Conservation (phyloP, 495 filamentous ascomycete species). For the Durotheca rogersii region DNA sequence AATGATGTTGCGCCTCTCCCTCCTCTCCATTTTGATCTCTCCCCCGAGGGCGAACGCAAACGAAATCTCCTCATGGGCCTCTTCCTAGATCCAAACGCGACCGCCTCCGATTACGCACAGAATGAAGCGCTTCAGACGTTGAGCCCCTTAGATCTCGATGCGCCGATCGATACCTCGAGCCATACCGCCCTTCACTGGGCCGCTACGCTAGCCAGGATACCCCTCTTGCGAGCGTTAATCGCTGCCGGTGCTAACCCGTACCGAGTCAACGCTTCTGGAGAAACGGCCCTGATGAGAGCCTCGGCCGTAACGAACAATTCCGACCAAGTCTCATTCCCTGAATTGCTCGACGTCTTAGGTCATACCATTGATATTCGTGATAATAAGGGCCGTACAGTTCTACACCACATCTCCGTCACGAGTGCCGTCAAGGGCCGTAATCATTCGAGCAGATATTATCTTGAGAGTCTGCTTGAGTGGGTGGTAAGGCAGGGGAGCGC, state of each 20-base stretch:
- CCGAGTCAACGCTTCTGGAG: slow-evolving; percentile 81
- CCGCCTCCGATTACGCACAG: slow-evolving; percentile 55
- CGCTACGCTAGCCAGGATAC: slow-evolving; percentile 85
- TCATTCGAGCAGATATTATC: slow-evolving; percentile 83
- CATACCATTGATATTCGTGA: slow-evolving; percentile 90
- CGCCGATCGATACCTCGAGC: slow-evolving; percentile 80
- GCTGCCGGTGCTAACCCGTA: slow-evolving; percentile 79
- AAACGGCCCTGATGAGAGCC: slow-evolving; percentile 87
- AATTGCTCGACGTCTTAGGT: slow-evolving; percentile 82
- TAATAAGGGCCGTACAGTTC: slow-evolving; percentile 81
- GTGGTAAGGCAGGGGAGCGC: slow-evolving; percentile 80
- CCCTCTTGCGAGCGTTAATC: slow-evolving; percentile 76
- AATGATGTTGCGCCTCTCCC: slow-evolving; percentile 60
- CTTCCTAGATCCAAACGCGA: slow-evolving; percentile 73
- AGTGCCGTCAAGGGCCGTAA: slow-evolving; percentile 89
- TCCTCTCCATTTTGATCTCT: slow-evolving; percentile 67
- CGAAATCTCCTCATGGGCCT: slow-evolving; percentile 80
- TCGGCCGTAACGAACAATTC: slow-evolving; percentile 87
- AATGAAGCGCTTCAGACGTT: slow-evolving; percentile 54
- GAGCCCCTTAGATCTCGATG: slow-evolving; percentile 79
- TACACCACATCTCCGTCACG: slow-evolving; percentile 94
- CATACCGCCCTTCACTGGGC: slow-evolving; percentile 96
- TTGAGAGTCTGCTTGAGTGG: slow-evolving; percentile 90
- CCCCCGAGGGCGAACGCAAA: slow-evolving; percentile 68
- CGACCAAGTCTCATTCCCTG: slow-evolving; percentile 75